Evolutionary conservation across 495 filamentous ascomycete genomes (phyloP).

Genomic region (Talaromyces borbonicus): DNA sequence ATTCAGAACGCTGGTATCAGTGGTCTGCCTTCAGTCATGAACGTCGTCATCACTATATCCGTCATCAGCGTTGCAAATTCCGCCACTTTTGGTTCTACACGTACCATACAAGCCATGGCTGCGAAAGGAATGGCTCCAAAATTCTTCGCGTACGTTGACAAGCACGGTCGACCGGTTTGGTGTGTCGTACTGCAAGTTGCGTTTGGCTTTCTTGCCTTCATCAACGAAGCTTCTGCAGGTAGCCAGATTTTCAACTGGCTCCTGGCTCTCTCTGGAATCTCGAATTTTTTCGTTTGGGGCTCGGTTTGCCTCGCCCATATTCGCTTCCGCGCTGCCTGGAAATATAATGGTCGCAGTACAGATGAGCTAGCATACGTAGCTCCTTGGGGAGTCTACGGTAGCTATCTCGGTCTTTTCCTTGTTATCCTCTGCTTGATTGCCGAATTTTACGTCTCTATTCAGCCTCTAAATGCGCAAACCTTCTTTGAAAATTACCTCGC

Average conservation of each 20-base stretch:
- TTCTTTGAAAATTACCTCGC: conserved; percentile 61
- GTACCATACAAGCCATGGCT: conserved; percentile 54
- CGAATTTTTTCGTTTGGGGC: conserved; percentile 61
- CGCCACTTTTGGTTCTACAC: conserved; percentile 50
- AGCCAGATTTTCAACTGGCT: conserved; percentile 49
- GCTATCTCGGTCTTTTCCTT: conserved; percentile 53
- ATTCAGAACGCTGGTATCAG: conserved; percentile 55
- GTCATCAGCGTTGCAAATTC: conserved; percentile 59
- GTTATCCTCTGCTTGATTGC: conserved; percentile 54
- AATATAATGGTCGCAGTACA: conserved; percentile 42
- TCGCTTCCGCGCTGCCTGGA: conserved; percentile 56
- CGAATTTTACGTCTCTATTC: conserved; percentile 39
- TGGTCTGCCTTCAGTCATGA: conserved; percentile 63
- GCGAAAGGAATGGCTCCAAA: conserved; percentile 47
- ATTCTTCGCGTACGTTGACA: conserved; percentile 47
- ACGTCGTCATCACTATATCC: conserved; percentile 61
- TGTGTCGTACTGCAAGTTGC: conserved; percentile 41
- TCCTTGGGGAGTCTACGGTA: conserved; percentile 55
- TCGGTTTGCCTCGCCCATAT: conserved; percentile 66
- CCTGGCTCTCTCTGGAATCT: conserved; percentile 55
- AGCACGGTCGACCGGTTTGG: conserved; percentile 44
- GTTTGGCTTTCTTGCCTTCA: conserved; percentile 47
- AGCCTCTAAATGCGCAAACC: conserved; percentile 33
- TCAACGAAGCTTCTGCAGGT: conserved; percentile 37
- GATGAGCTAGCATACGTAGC: conserved; percentile 66